A percentile compares a stretch with the other conserved stretches of the same genome.
phyloP scores from a whole-genome alignment of 257 asterid species.

The Penstemon davidsonii region DNA sequence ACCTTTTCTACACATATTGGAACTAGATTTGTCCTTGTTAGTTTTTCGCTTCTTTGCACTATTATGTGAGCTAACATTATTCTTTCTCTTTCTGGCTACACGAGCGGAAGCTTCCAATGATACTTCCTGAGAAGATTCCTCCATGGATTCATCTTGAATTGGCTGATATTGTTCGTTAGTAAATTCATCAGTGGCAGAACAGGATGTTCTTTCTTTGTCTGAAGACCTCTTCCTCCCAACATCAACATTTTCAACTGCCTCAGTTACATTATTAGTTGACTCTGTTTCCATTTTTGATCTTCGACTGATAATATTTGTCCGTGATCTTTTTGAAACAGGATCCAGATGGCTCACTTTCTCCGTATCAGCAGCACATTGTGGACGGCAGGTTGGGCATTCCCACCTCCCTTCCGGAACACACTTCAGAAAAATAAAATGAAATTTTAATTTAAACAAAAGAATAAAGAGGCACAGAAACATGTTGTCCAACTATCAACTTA shows the following conservation, averaged over 20 bases:
- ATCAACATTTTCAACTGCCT: slow-evolving; percentile 35
- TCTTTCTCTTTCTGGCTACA: slow-evolving; percentile 50
- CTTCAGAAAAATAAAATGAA: slow-evolving; percentile 18
- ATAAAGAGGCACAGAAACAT: neutral
- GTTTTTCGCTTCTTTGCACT: slow-evolving; percentile 40
- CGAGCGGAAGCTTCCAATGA: slow-evolving; percentile 35
- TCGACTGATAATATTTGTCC: slow-evolving; percentile 47
- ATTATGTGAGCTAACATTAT: slow-evolving; percentile 25
- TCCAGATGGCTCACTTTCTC: slow-evolving; percentile 39
- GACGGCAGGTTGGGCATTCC: slow-evolving; percentile 26
- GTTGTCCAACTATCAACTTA: neutral
- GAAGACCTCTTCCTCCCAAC: slow-evolving; percentile 49
- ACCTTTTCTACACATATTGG: slow-evolving; percentile 33
- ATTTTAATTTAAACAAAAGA: slow-evolving; percentile 1
- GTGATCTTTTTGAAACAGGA: slow-evolving; percentile 48
- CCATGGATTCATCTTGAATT: slow-evolving; percentile 38
- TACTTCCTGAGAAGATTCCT: slow-evolving; percentile 37
- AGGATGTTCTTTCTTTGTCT: slow-evolving; percentile 39
- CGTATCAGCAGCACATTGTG: slow-evolving; percentile 26
- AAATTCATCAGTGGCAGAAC: too few relatives aligned
- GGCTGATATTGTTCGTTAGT: neutral
- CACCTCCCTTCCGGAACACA: slow-evolving; percentile 27
- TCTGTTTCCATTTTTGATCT: slow-evolving; percentile 46
- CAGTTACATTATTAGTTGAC: slow-evolving; percentile 37
- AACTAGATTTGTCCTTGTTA: slow-evolving; percentile 37